Base-by-base conservation (phyloP, 805 yeast species). In the Candida michaelii region DNA sequence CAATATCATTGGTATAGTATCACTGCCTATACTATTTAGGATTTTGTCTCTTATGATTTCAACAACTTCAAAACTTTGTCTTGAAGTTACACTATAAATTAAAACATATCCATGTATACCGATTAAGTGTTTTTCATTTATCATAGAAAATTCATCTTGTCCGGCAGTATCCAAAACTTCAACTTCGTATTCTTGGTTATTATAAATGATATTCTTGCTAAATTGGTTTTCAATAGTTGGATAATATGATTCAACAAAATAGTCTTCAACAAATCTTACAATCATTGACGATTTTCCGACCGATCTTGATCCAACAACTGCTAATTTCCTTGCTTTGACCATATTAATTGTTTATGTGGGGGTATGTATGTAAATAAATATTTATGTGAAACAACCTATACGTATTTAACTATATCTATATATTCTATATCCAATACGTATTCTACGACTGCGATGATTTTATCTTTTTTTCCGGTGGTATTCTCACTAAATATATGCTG, bases 81-180 rank as follows among this genome's bases (percentile, higher is more conserved):
- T 69, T 34, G 89, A 83, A 23, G 87, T 81, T 41, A 89, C 89
- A 38, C 91, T 84, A 65, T 87, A 89, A 34, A 88, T 86, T 32
- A 90, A 65, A 33, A 89, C 68, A 57, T 85, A 85, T 1, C 96
- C 97, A 55, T 87, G 93, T 25, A 85, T 80, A 13, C 90, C 93
- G 36, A 85, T 83, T 37, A 87, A 66, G 42, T 85, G 83, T 52
- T 85, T 85, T 61, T 85, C 88, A 54, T 81, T 85, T 63, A 89
- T 76, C 49, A 86, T 79, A 37, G 88, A 78, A 59, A 83, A 86
- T 67, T 89, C 96, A 62, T 89, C 96, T 67, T 88, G 95, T 6
- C 97, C 97, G 0, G 96, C 96, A 0, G 97, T 89, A 58, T 89
- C 97, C 46, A 89, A 69, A 41, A 89, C 85, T 60, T 89, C 96